Evolutionary conservation across 1,284 basidiomycete genomes (phyloP).

Genomic region (Coniferiporia weirii): DNA sequence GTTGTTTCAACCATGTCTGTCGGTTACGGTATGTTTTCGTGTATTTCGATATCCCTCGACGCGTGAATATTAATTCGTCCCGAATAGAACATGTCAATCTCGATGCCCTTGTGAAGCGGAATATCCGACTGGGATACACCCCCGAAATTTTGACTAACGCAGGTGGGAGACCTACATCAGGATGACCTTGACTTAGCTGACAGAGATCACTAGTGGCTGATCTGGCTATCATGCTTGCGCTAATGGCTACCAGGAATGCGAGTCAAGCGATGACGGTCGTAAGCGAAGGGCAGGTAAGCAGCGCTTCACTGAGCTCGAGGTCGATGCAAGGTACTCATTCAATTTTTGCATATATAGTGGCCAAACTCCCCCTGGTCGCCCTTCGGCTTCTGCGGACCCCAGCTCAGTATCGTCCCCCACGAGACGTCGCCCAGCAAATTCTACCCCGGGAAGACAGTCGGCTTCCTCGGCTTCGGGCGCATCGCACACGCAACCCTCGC

Average conservation of each 20-base stretch:
- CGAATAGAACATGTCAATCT: conserved; percentile 77
- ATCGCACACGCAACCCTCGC: conserved; percentile 79
- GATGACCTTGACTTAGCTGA: neutral
- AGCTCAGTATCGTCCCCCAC: conserved; percentile 47
- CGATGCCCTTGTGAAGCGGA: conserved; percentile 51
- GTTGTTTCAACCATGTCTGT: conserved; percentile 90
- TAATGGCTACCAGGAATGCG: conserved; percentile 85
- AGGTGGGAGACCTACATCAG: conserved; percentile 37
- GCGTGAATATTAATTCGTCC: conserved; percentile 1
- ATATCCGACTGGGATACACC: conserved; percentile 83
- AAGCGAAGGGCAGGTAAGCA: conserved; percentile 53
- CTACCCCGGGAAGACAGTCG: conserved; percentile 40
- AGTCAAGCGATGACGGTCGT: conserved; percentile 63
- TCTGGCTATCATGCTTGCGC: conserved; percentile 77
- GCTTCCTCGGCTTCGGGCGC: conserved; percentile 92
- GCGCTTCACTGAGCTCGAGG: neutral
- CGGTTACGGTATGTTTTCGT: conserved; percentile 62
- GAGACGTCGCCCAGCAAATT: conserved; percentile 38
- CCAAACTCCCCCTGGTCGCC: conserved; percentile 73
- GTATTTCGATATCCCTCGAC: neutral
- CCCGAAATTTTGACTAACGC: conserved; percentile 88
- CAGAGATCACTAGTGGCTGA: conserved; percentile 67
- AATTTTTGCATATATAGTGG: conserved; percentile 37
- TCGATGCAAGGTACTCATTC: neutral
- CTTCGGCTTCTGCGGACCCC: conserved; percentile 74